These are phyloP conservation scores for Akanthomyces muscarius DNA, from an alignment of 2,329 filamentous ascomycete species.

Conservation along the genomic window DNA sequence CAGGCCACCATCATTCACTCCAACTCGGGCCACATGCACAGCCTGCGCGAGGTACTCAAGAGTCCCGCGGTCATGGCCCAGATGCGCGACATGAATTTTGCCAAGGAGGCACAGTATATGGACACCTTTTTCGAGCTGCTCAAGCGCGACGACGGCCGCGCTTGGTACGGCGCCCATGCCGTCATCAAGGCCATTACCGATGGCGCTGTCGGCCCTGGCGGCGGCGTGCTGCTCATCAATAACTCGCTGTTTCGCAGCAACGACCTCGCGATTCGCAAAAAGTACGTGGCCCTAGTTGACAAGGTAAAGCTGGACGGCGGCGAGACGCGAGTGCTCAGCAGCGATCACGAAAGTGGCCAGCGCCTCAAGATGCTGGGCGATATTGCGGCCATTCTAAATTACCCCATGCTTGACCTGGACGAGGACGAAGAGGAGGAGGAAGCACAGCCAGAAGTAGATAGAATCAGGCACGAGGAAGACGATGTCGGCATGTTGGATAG, in stretches of 20 bases:
- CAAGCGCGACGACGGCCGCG: constrained; percentile 78
- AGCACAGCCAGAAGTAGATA: constrained; percentile 18
- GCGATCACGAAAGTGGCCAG: constrained; percentile 89
- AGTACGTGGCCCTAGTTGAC: constrained; percentile 83
- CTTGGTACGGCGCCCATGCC: constrained; percentile 83
- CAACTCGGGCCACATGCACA: constrained; percentile 80
- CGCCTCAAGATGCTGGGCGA: constrained; percentile 78
- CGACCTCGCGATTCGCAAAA: constrained; percentile 69
- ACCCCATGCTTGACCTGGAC: constrained; percentile 77
- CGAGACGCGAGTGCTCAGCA: constrained; percentile 84
- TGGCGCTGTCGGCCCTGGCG: constrained; percentile 82
- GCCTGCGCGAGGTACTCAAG: constrained; percentile 80
- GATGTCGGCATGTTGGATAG: constrained; percentile 30
- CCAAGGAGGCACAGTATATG: constrained; percentile 77
- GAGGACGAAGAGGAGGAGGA: constrained; percentile 55
- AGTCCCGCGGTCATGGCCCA: constrained; percentile 72
- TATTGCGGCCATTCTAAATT: constrained; percentile 86
- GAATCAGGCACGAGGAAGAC: constrained; percentile 26
- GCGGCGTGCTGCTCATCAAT: constrained; percentile 79
- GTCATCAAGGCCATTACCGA: constrained; percentile 80
- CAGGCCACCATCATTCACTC: constrained; percentile 74
- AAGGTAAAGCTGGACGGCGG: constrained; percentile 83
- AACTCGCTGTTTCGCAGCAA: constrained; percentile 84
- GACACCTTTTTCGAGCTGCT: constrained; percentile 77
- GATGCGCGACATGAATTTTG: constrained; percentile 83